Base-by-base conservation (phyloP, 169 alveolate species). In the Cryptosporidium sp. region DNA sequence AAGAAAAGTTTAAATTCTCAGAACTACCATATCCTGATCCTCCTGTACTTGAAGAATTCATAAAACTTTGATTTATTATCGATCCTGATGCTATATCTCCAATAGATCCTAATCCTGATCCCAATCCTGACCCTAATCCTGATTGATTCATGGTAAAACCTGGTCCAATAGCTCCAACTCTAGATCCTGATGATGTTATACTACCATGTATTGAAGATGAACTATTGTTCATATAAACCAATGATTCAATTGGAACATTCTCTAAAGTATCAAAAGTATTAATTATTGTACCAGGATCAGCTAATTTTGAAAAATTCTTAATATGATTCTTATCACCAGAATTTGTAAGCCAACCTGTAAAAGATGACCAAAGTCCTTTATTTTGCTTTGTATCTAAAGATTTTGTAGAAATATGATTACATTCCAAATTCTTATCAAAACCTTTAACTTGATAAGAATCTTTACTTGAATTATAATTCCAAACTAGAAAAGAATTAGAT, bases 281-380 rank as follows among this genome's bases (percentile, higher is more conserved):
- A 39, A 75, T 61, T 16, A 75, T 60, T 8, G 87, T 75, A 37
- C 45, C 60, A 4, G 87, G 87, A 37, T 75, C 87, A 5, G 75
- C 51, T 23, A 75, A 21, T 26, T 60, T 75, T 6, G 71, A 21
- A n/a, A 75, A 75, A 60, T 12, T 39, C 45, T 75, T 75, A 58
- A 61, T 9, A 1, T 61, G n/a, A 60, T 45, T 75, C 42, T 75
- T 75, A 14, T 75, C 87, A 1, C 52, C 48, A 23, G 87, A 60
- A 23, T 26, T 75, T 16, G 87, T 75, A n/a, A 75, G 73, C 87
- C 87, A 75, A 2, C 87, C 87, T 9, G 87, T 61, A 44, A 75
- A 75, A 21, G 87, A 75, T 2, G 71, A 61, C 87, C 87, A 75
- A 61, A 75, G 87, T 8, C 87, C 87, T 12, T 75, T 75, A 18